Percentiles rank a stretch among this genome's conserved stretches.
phyloP scores from a whole-genome alignment of 106 monocot species.

The Amphibolis antarctica region DNA sequence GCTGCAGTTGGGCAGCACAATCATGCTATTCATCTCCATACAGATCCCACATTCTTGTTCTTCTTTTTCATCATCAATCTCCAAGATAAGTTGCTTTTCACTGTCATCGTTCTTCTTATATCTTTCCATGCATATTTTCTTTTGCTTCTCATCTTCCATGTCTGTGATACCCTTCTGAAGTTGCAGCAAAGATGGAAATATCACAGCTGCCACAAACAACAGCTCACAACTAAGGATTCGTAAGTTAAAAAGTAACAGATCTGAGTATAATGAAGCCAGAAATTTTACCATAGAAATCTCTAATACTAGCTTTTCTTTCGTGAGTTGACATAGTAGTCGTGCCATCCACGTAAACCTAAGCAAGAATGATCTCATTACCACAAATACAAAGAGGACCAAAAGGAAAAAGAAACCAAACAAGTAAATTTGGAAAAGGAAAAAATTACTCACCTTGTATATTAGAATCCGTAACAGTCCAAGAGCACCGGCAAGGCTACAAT shows the following conservation, averaged over 20 bases:
- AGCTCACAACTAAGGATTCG: conserved; percentile 1
- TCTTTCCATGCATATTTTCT: conserved; percentile 18
- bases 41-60: conserved; percentile 36
- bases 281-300: conserved; percentile 24
- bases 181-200: conserved; percentile 27
- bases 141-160: conserved; percentile 27
- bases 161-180: conserved; percentile 28
- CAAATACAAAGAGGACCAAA: neutral
- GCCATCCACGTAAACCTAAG: conserved; percentile 26
- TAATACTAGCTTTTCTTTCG: conserved; percentile 29
- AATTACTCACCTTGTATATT: conserved; percentile 20
- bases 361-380: neutral
- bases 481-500: conserved; percentile 22
- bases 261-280: neutral
- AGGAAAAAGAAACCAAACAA: neutral
- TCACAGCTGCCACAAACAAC: conserved; percentile 11
- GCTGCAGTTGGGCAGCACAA: conserved; percentile 25
- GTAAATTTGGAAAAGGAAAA: neutral
- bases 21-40: conserved; percentile 31
- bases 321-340: conserved; percentile 30
- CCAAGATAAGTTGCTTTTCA: conserved; percentile 10
- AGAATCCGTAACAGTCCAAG: conserved; percentile 23
- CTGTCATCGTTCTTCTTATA: conserved; percentile 26
- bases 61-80: conserved; percentile 23
- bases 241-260: neutral